phyloP scores from a whole-genome alignment of 768 basidiomycete genomes.

The Ramaria sp. region DNA sequence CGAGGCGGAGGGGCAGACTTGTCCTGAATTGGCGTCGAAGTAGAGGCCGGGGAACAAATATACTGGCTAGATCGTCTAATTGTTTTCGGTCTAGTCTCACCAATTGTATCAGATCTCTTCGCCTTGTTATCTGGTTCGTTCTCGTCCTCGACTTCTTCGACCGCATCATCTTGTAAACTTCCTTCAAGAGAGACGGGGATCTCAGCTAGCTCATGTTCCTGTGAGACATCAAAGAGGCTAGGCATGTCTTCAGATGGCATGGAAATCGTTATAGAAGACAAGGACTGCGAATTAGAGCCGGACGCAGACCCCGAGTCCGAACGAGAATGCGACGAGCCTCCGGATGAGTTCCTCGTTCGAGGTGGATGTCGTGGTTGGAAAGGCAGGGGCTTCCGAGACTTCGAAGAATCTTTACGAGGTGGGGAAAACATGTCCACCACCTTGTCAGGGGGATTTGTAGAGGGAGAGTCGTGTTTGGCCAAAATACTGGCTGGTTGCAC shows the following conservation, averaged over 20 bases:
- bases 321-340: not conserved
- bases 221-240: slow-evolving; percentile 48
- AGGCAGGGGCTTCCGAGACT: slow-evolving; percentile 9
- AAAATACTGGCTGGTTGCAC: not conserved
- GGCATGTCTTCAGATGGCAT: slow-evolving; percentile 33
- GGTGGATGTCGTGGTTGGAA: slow-evolving; percentile 12
- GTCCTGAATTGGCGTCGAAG: not conserved
- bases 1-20: not conserved
- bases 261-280: slow-evolving; percentile 25
- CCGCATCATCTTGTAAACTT: slow-evolving; percentile 24
- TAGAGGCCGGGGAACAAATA: not conserved
- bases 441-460: not conserved
- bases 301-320: not conserved
- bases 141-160: slow-evolving; percentile 23
- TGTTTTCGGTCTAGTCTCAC: not conserved
- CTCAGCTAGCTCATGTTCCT: slow-evolving; percentile 36
- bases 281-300: slow-evolving; percentile 1
- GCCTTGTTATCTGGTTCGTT: slow-evolving; percentile 13
- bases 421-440: slow-evolving; percentile 5
- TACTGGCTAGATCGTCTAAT: not conserved
- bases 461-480: not conserved
- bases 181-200: slow-evolving; percentile 24
- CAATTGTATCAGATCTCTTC: not conserved
- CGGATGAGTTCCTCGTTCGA: not conserved
- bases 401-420: slow-evolving; percentile 1